Percentiles rank a stretch among this genome's conserved stretches.
These are phyloP conservation scores for Wickerhamomyces hampshirensis DNA, from an alignment of 805 yeast species.

Conservation along the genomic window DNA sequence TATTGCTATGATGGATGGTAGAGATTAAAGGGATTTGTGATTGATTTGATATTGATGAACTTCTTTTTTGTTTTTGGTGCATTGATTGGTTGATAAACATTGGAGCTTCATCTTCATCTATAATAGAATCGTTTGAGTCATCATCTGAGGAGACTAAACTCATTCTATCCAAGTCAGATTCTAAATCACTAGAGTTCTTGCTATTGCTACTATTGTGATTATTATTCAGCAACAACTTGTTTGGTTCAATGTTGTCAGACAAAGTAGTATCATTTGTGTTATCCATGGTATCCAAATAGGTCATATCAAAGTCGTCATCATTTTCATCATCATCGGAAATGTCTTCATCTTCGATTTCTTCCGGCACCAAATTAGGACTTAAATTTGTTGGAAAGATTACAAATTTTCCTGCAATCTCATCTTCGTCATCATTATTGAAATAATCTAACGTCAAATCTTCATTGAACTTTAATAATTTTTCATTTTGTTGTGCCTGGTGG, in stretches of 20 bases:
- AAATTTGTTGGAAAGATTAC: constrained; percentile 18
- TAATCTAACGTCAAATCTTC: constrained; percentile 24
- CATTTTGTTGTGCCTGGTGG: constrained; percentile 8
- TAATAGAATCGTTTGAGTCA: constrained; percentile 21
- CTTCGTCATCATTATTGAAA: constrained; percentile 21
- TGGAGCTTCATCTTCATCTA: constrained; percentile 20
- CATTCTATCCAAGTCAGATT: constrained; percentile 40
- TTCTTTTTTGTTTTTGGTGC: constrained; percentile 1
- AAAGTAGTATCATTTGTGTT: constrained; percentile 3
- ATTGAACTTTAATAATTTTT: constrained; percentile 23
- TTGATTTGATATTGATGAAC: neutral
- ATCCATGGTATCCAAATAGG: constrained; percentile 7
- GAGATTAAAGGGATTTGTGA: no score
- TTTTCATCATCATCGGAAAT: constrained; percentile 23
- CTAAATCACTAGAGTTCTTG: constrained; percentile 26
- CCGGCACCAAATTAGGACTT: constrained; percentile 20
- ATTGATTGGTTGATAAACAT: constrained; percentile 4
- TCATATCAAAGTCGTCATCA: constrained; percentile 16
- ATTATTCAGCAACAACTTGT: neutral
- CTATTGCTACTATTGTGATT: constrained; percentile 4
- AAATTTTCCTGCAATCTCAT: constrained; percentile 8
- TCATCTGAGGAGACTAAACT: constrained; percentile 35
- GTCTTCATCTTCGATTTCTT: constrained; percentile 24
- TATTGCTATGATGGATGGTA: no score
- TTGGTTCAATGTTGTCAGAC: neutral